Conservation (phyloP, 192 early-diverging fungal species). For the Coemansia sp. region DNA sequence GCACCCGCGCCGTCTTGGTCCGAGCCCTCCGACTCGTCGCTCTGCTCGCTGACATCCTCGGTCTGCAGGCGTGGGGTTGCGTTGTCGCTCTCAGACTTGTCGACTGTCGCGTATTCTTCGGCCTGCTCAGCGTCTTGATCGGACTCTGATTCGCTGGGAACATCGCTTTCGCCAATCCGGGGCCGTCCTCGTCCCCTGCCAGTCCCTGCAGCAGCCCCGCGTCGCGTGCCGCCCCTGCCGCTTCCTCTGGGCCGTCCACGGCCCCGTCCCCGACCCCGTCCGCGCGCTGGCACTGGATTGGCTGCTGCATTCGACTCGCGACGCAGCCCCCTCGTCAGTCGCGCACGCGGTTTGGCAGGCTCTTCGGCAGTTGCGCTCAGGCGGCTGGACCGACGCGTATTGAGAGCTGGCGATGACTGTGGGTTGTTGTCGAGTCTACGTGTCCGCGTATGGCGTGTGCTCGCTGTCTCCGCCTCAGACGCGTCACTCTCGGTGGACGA, state of each 20-base stretch:
- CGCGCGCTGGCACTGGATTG: not conserved
- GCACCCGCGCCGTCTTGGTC: slow-evolving; percentile 10
- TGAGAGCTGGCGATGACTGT: slow-evolving; percentile 29
- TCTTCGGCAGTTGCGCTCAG: slow-evolving; percentile 28
- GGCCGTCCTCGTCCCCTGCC: slow-evolving; percentile 1
- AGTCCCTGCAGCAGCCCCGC: slow-evolving; percentile 1
- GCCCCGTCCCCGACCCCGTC: slow-evolving; percentile 21
- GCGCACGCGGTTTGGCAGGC: slow-evolving; percentile 22
- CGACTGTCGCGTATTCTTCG: not conserved
- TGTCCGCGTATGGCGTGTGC: slow-evolving; percentile 15
- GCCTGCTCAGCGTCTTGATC: slow-evolving; percentile 10
- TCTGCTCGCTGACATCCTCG: not conserved
- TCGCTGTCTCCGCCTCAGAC: slow-evolving; percentile 20
- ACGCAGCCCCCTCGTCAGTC: slow-evolving; percentile 37
- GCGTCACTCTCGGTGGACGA: slow-evolving; percentile 18
- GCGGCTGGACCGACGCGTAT: slow-evolving; percentile 38
- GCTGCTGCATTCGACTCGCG: slow-evolving; percentile 9
- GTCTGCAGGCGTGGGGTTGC: not conserved
- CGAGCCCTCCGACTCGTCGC: slow-evolving; percentile 1
- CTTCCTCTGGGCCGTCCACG: slow-evolving; percentile 6
- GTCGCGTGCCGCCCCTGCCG: not conserved
- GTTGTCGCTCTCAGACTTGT: slow-evolving; percentile 9
- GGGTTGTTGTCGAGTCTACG: slow-evolving; percentile 17
- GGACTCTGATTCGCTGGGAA: slow-evolving; percentile 9
- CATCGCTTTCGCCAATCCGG: not conserved